Percentiles rank a stretch among this genome's conserved stretches.
These are phyloP conservation scores for Capsicum baccatum DNA, from an alignment of 257 asterid genomes.

Conservation along the genomic window DNA sequence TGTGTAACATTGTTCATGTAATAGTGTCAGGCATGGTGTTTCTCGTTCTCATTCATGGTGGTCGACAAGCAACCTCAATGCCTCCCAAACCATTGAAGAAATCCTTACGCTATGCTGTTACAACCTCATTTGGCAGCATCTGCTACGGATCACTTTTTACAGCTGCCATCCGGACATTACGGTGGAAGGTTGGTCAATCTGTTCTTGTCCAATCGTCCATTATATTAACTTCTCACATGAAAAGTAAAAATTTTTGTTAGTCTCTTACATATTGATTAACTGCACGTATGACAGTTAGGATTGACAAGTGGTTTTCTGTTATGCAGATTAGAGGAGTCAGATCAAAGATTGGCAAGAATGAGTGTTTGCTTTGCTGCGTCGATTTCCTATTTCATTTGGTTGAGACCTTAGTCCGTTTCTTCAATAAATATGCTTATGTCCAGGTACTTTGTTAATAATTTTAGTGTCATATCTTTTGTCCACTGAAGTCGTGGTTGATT, in stretches of 20 bases:
- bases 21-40: slow-evolving; percentile 95
- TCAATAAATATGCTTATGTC: slow-evolving; percentile 97
- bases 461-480: background rate
- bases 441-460: slow-evolving; percentile 59
- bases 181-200: slow-evolving; percentile 82
- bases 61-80: slow-evolving; percentile 77
- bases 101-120: slow-evolving; percentile 72
- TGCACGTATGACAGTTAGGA: slow-evolving; percentile 25
- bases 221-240: slow-evolving; percentile 8
- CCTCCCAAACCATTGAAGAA: slow-evolving; percentile 80
- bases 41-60: slow-evolving; percentile 85
- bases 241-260: background rate
- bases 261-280: slow-evolving; percentile 10
- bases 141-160: slow-evolving; percentile 99
- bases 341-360: slow-evolving; percentile 93
- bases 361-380: slow-evolving; percentile 95
- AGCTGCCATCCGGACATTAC: slow-evolving; percentile 88
- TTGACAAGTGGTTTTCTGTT: slow-evolving; percentile 25
- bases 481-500: background rate
- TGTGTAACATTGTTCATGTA: slow-evolving; percentile 86
- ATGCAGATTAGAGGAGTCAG: slow-evolving; percentile 94
- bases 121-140: slow-evolving; percentile 96
- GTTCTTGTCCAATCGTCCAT: slow-evolving; percentile 27
- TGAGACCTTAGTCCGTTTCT: slow-evolving; percentile 94
- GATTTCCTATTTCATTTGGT: slow-evolving; percentile 93